Evolutionary conservation across 768 basidiomycete species (phyloP).

Genomic region (Leccinum fibrillosum): DNA sequence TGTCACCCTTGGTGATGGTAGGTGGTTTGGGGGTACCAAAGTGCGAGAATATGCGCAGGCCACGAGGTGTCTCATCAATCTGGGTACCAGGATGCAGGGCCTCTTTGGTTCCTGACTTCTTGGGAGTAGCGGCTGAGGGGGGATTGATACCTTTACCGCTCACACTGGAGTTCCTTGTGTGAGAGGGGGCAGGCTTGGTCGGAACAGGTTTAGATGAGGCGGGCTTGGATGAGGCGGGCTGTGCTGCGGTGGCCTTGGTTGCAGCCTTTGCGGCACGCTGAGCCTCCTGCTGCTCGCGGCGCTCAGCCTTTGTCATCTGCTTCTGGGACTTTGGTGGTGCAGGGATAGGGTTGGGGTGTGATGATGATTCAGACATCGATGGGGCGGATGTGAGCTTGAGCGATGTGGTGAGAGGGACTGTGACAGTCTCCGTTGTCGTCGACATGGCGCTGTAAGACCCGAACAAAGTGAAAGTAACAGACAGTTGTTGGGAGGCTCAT

Average conservation of each 20-base stretch:
- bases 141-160: constrained; percentile 17
- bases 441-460: constrained; percentile 13
- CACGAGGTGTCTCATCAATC: constrained; percentile 43
- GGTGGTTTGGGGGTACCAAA: constrained; percentile 70
- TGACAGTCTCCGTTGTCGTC: constrained; percentile 24
- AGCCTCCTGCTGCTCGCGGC: constrained; percentile 73
- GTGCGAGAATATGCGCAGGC: constrained; percentile 82
- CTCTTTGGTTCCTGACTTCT: constrained; percentile 30
- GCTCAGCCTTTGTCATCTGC: constrained; percentile 76
- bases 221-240: constrained; percentile 22
- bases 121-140: constrained; percentile 18
- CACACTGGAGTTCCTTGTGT: constrained; percentile 19
- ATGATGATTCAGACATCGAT: constrained; percentile 1
- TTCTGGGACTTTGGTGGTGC: constrained; percentile 50
- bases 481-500: background rate
- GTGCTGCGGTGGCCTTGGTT: constrained; percentile 34
- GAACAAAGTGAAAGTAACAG: background rate
- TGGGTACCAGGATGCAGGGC: constrained; percentile 27
- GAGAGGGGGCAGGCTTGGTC: constrained; percentile 25
- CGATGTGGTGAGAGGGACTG: constrained; percentile 5
- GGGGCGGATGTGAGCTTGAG: constrained; percentile 16
- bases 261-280: constrained; percentile 76
- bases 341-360: constrained; percentile 7
- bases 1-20: constrained; percentile 66
- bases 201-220: constrained; percentile 23